Evolutionary conservation across 768 basidiomycete genomes (phyloP), one percentile per base, ranked within the genome.

Genomic region (Lentinula raphanica): DNA sequence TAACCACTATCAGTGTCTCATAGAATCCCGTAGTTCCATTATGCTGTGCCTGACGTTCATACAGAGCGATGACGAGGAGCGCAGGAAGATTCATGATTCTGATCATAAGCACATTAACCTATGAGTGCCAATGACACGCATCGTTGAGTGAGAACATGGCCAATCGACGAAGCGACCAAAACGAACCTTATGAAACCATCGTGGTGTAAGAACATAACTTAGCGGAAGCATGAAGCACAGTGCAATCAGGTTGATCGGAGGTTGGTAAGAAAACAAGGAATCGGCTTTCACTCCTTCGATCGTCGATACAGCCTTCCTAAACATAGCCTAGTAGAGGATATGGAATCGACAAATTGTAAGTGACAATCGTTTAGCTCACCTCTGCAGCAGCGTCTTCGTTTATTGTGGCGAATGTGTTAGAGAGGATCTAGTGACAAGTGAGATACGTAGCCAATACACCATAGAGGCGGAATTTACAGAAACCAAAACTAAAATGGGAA

Each of bases 281-380:
- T 98, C 94, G 27, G 90, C 92, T 66, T 94, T 92, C 50, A 93
- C 92, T 36, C 92, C 94, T 78, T 98, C 97, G 51, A 99, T 86
- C 0, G 95, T 98, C 2, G 87, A 86, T 1, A 98, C 96, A 0
- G 95, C 94, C 67, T 87, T 88, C 49, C 96, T 79, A 69, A 96
- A 98, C 94, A 97, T 94, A 2, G 90, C 91, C 90, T 96, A 61
- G 13, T 45, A 25, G 15, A 19, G 31, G 35, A 36, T 6, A 17
- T 35, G 56, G 62, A 28, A 64, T 60, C 38, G 56, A 25, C 27
- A 21, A 19, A 58, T 40, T 53, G 49, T 25, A 31, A 48, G n/a
- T 7, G 32, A 28, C 12, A n/a, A 11, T 36, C 15, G 29, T 31
- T 7, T 54, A 25, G 61, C 68, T 50, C 62, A 92, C 92, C 79